Conservation (phyloP, 768 basidiomycete species). For the Kwoniella sp. region DNA sequence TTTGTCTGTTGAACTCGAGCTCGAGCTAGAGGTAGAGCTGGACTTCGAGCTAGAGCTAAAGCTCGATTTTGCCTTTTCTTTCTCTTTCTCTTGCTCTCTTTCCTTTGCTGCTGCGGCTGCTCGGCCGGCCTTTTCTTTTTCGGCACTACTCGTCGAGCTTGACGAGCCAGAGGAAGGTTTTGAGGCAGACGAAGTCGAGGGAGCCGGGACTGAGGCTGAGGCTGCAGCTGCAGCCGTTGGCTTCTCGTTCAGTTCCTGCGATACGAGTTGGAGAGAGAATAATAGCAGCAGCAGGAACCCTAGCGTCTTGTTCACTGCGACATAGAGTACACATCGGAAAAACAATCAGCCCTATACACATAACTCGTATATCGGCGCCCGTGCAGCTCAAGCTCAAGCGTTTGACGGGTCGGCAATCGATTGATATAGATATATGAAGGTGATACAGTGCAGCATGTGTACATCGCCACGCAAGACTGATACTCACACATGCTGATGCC, state of each 20-base stretch:
- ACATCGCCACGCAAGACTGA: background rate
- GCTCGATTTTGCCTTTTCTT: conserved; percentile 8
- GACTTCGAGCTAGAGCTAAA: conserved; percentile 19
- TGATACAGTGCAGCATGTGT: conserved; percentile 4
- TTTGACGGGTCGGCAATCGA: no score
- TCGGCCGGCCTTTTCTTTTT: conserved; percentile 42
- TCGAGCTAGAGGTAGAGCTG: conserved; percentile 5
- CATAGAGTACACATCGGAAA: background rate
- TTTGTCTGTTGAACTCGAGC: conserved; percentile 13
- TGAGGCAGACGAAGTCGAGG: conserved; percentile 10
- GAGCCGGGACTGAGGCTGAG: background rate
- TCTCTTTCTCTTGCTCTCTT: conserved; percentile 19
- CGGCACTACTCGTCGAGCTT: conserved; percentile 13
- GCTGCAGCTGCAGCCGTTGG: conserved; percentile 4
- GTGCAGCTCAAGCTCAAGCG: no score
- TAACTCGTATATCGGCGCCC: no score
- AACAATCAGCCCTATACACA: background rate
- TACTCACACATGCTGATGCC: conserved; percentile 50
- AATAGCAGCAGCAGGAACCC: conserved; percentile 44
- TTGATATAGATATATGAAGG: no score
- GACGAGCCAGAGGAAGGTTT: conserved; percentile 1
- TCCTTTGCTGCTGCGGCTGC: conserved; percentile 28
- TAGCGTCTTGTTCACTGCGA: conserved; percentile 38
- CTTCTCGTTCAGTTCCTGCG: conserved; percentile 43
- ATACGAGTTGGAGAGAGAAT: conserved; percentile 46